Percentiles rank a stretch among this genome's conserved stretches.
Conservation (phyloP, 371 early-diverging fungal species). For the Mortierella sp. region DNA sequence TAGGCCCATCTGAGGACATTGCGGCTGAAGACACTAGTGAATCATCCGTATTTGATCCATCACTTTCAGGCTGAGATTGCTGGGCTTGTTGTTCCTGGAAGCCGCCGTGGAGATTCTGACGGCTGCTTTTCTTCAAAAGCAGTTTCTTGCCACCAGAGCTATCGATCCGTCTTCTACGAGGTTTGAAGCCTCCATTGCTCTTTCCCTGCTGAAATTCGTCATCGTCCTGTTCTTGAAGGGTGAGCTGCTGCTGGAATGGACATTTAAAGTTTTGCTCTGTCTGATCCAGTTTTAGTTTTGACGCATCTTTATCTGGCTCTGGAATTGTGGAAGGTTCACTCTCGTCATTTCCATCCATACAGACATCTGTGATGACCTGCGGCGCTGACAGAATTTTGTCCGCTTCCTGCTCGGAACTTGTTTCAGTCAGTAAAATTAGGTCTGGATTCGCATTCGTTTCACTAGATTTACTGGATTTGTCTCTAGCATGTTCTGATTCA, state of each 20-base stretch:
- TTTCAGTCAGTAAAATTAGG: not conserved
- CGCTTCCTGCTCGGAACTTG: not conserved
- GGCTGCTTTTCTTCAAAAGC: slow-evolving; percentile 31
- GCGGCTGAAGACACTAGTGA: not conserved
- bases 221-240: slow-evolving; percentile 19
- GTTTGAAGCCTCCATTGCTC: slow-evolving; percentile 13
- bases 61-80: slow-evolving; percentile 1
- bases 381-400: not conserved
- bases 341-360: not conserved
- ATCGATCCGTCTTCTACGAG: slow-evolving; percentile 33
- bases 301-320: not conserved
- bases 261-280: slow-evolving; percentile 2
- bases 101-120: slow-evolving; percentile 20
- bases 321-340: not conserved
- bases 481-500: not conserved
- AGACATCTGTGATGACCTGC: not conserved
- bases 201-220: not conserved
- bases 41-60: not conserved
- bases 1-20: not conserved
- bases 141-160: slow-evolving; percentile 43
- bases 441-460: not conserved
- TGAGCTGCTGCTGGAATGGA: slow-evolving; percentile 31
- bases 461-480: not conserved
- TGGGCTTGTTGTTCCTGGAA: slow-evolving; percentile 22
- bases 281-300: not conserved